Base-by-base conservation (phyloP, 2,329 filamentous ascomycete species). In the Monilinia laxa region DNA sequence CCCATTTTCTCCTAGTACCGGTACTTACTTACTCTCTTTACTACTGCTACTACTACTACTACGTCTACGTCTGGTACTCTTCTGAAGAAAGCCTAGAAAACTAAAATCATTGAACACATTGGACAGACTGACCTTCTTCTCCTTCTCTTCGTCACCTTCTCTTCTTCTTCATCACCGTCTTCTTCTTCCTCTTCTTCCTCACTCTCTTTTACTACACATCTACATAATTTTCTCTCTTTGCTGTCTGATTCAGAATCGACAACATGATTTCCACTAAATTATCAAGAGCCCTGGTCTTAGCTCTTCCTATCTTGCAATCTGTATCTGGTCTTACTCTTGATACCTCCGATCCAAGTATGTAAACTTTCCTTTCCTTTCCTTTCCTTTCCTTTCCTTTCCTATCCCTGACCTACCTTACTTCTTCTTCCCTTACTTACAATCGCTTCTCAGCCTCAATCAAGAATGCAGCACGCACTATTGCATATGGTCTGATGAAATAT, bases 401-500 rank as follows among this genome's bases (percentile, higher is more conserved):
- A 20, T 56, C 14, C 9, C 11, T 35, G n/a, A 23, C 40, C 6
- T 5, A 35, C 31, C 12, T 18, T 5, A 35, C 31, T 12, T 23
- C 18, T 12, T 42, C 9, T 5, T 4, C 16, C 25, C 12, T 23
- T n/a, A 23, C 42, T 65, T 4, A 53, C 5, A 45, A 23, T 6
- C 31, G 18, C 20, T 23, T 25, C 6, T 6, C 62, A 90, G 87
- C 79, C 45, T 90, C 87, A 0, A 83, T 91, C 72, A 84, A 83
- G 70, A 80, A 81, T 69, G 87, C 86, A 7, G 83, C 88, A 23
- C 84, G 83, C 69, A 85, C 83, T 1, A 78, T 90, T 63, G 87
- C 87, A 6, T 80, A 81, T 62, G 87, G 83, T 57, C 79, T 87
- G 72, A 86, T 90, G 81, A 81, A 80, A 53, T 89, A 86, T 76